A percentile compares a stretch with the other conserved stretches of the same genome.
phyloP scores from a whole-genome alignment of 495 filamentous ascomycete species.

The Hypoxylon cercidicola region DNA sequence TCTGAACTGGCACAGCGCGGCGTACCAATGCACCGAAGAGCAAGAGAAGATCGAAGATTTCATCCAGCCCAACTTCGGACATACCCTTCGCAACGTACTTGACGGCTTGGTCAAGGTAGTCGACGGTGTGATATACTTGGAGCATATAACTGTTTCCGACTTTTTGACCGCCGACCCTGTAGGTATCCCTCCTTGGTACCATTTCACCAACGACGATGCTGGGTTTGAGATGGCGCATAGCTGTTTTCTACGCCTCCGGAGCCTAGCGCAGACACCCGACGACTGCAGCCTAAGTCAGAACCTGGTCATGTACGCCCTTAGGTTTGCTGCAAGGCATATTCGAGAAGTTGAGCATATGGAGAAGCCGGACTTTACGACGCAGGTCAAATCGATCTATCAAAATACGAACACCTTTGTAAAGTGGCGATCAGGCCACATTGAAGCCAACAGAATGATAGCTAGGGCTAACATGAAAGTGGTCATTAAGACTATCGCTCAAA shows the following conservation, averaged over 20 bases:
- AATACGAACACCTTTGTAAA: background rate
- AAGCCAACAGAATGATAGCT: background rate
- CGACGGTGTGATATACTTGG: constrained; percentile 1
- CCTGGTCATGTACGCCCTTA: background rate
- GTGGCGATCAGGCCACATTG: background rate
- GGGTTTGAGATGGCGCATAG: background rate
- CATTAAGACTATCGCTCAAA: background rate
- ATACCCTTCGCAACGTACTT: background rate
- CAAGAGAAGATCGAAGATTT: background rate
- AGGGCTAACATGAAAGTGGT: background rate
- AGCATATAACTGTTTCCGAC: background rate
- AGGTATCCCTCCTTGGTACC: background rate
- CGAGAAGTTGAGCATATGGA: background rate
- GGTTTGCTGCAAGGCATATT: constrained; percentile 2
- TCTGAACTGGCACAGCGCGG: constrained; percentile 4
- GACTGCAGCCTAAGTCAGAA: background rate
- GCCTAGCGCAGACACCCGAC: too few species aligned
- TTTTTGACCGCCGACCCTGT: background rate
- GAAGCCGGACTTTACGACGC: background rate
- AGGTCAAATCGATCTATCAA: background rate
- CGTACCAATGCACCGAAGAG: background rate
- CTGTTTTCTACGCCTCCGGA: background rate
- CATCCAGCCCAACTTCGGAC: background rate
- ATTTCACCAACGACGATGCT: background rate
- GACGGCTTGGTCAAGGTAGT: background rate